A percentile compares a stretch with the other conserved stretches of the same genome.
phyloP scores from a whole-genome alignment of 805 yeast genomes.

The Candida hungchunana region DNA sequence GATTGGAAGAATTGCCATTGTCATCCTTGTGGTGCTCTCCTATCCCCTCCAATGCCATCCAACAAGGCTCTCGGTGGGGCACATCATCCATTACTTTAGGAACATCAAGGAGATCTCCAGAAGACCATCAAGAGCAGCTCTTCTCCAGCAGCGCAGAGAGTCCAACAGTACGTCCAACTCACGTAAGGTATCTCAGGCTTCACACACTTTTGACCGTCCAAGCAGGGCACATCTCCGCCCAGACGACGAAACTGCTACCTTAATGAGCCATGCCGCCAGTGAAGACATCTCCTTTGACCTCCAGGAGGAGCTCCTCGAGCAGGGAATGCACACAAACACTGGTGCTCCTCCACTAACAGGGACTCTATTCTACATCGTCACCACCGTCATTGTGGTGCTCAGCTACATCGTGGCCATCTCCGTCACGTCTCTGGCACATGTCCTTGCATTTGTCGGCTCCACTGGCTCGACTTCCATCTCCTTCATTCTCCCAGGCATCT shows the following conservation, averaged over 20 bases:
- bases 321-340: slow-evolving; percentile 22
- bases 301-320: slow-evolving; percentile 31
- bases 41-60: slow-evolving; percentile 92
- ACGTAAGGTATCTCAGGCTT: slow-evolving; percentile 11
- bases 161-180: slow-evolving; percentile 7
- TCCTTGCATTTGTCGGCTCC: slow-evolving; percentile 84
- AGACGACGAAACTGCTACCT: slow-evolving; percentile 4
- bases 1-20: slow-evolving; percentile 77
- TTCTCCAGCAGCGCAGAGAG: slow-evolving; percentile 11
- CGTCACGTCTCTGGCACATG: slow-evolving; percentile 72
- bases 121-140: slow-evolving; percentile 19
- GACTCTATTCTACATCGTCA: slow-evolving; percentile 45
- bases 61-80: slow-evolving; percentile 75
- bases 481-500: slow-evolving; percentile 83
- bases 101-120: slow-evolving; percentile 23
- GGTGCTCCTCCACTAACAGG: slow-evolving; percentile 27
- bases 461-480: slow-evolving; percentile 92
- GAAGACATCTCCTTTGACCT: slow-evolving; percentile 11
- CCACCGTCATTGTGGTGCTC: slow-evolving; percentile 44
- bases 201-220: slow-evolving; percentile 7
- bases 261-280: slow-evolving; percentile 4
- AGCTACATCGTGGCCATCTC: slow-evolving; percentile 64
- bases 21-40: slow-evolving; percentile 73
- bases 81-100: slow-evolving; percentile 53
- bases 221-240: slow-evolving; percentile 2